Percentiles rank a stretch among this genome's conserved stretches.
Conservation (phyloP, 129 eudicot species). For the Artemisia annua region DNA sequence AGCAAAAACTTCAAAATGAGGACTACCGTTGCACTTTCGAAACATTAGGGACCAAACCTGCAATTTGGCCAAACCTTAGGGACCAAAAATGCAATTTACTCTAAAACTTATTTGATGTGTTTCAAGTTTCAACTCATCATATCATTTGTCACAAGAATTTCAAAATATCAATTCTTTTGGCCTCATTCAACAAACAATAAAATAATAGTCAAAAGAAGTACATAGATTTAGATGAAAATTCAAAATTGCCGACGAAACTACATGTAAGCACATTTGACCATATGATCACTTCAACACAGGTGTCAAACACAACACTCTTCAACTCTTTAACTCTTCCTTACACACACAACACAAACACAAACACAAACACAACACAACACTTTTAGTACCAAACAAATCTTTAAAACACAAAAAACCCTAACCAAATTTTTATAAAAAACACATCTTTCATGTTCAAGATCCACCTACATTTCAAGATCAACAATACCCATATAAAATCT, state of each 20-base stretch:
- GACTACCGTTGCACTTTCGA: no score
- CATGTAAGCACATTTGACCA: slow-evolving; percentile 34
- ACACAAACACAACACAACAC: neutral
- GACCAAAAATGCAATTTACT: no score
- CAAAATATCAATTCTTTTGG: no score
- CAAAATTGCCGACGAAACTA: slow-evolving; percentile 43
- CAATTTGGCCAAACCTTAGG: no score
- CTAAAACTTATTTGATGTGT: no score
- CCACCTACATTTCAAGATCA: slow-evolving; percentile 33
- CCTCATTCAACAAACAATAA: neutral
- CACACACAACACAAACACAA: slow-evolving; percentile 10
- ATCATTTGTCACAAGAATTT: no score
- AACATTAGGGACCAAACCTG: no score
- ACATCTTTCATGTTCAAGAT: slow-evolving; percentile 14
- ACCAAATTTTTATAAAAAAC: slow-evolving; percentile 9
- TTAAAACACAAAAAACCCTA: slow-evolving; percentile 26
- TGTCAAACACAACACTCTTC: slow-evolving; percentile 33
- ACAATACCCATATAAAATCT: slow-evolving; percentile 4
- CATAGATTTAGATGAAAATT: slow-evolving; percentile 30
- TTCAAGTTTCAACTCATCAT: no score
- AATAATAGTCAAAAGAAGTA: slow-evolving; percentile 21
- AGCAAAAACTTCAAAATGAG: no score
- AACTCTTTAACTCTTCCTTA: slow-evolving; percentile 21
- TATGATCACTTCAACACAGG: slow-evolving; percentile 42
- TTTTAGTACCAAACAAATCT: neutral